Evolutionary conservation across 805 yeast species (phyloP).

Genomic region (Clavispora fructus): DNA sequence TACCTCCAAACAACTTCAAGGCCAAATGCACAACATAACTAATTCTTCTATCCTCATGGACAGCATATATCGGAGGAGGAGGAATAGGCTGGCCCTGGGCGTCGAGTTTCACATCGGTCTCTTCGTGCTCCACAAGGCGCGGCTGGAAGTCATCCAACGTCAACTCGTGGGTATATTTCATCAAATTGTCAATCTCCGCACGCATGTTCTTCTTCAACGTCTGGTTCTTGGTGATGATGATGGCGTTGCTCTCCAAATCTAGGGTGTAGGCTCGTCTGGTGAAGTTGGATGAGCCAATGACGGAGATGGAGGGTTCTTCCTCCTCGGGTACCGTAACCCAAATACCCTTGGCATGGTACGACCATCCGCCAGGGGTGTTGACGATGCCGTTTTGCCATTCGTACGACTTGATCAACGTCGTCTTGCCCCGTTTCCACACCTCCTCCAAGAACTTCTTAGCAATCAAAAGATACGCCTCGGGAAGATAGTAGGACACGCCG

Average conservation of each 20-base stretch:
- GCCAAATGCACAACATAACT: slow-evolving; percentile 62
- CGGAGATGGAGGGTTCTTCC: slow-evolving; percentile 60
- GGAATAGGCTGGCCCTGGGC: slow-evolving; percentile 15
- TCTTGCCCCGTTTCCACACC: slow-evolving; percentile 38
- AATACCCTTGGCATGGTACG: slow-evolving; percentile 95
- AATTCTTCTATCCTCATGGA: slow-evolving; percentile 55
- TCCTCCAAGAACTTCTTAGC: slow-evolving; percentile 63
- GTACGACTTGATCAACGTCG: slow-evolving; percentile 46
- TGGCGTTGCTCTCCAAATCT: slow-evolving; percentile 85
- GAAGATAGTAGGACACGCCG: slow-evolving; percentile 77
- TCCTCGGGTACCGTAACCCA: slow-evolving; percentile 70
- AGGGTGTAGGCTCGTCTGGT: slow-evolving; percentile 83
- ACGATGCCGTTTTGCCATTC: slow-evolving; percentile 91
- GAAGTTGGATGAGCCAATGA: slow-evolving; percentile 90
- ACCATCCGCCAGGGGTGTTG: slow-evolving; percentile 83
- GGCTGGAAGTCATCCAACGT: slow-evolving; percentile 55
- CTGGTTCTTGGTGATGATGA: slow-evolving; percentile 66
- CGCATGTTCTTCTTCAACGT: slow-evolving; percentile 53
- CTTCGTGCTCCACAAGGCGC: slow-evolving; percentile 12
- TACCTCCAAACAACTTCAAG: slow-evolving; percentile 56
- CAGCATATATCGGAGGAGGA: slow-evolving; percentile 22
- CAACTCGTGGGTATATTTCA: slow-evolving; percentile 47
- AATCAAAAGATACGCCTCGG: slow-evolving; percentile 78
- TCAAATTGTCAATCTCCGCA: slow-evolving; percentile 58
- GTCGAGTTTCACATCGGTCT: slow-evolving; percentile 9